A percentile compares a stretch with the other conserved stretches of the same genome.
Evolutionary conservation across 2,329 filamentous ascomycete genomes (phyloP).

Genomic region (Hymenoscyphus scutula): DNA sequence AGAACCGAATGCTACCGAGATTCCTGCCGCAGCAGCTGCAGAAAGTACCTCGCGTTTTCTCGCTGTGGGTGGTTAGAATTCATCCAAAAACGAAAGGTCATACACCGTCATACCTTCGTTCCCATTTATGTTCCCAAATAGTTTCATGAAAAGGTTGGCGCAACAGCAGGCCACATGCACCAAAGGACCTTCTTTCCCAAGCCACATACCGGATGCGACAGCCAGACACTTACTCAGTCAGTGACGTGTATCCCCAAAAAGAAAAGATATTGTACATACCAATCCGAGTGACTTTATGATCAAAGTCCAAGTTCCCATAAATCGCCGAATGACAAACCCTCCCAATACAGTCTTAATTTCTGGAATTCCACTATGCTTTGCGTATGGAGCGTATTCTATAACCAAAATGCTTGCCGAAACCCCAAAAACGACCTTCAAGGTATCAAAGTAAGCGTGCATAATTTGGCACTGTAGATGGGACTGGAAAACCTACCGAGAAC

Average conservation of each 20-base stretch:
- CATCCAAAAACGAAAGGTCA: neutral
- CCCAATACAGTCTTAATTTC: slow-evolving; percentile 97
- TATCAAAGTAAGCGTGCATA: neutral
- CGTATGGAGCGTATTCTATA: slow-evolving; percentile 79
- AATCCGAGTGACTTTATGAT: slow-evolving; percentile 85
- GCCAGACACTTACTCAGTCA: slow-evolving; percentile 65
- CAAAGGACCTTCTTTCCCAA: slow-evolving; percentile 92
- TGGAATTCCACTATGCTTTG: slow-evolving; percentile 92
- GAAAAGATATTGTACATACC: slow-evolving; percentile 47
- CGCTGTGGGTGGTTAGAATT: slow-evolving; percentile 49
- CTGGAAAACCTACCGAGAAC: slow-evolving; percentile 64
- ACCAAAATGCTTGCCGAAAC: slow-evolving; percentile 76
- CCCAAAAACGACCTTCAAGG: slow-evolving; percentile 68
- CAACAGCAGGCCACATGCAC: slow-evolving; percentile 98
- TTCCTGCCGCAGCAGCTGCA: slow-evolving; percentile 71
- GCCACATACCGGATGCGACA: slow-evolving; percentile 91
- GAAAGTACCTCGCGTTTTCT: slow-evolving; percentile 92
- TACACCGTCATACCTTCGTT: slow-evolving; percentile 68
- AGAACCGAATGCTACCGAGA: slow-evolving; percentile 60
- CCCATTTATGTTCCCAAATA: slow-evolving; percentile 74
- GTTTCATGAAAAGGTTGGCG: slow-evolving; percentile 88
- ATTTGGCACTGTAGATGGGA: neutral
- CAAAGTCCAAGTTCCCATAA: slow-evolving; percentile 85
- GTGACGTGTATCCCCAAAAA: slow-evolving; percentile 4
- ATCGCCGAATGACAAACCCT: slow-evolving; percentile 86